Conservation (phyloP, 768 basidiomycete genomes). For the Lentinus brumalis region DNA sequence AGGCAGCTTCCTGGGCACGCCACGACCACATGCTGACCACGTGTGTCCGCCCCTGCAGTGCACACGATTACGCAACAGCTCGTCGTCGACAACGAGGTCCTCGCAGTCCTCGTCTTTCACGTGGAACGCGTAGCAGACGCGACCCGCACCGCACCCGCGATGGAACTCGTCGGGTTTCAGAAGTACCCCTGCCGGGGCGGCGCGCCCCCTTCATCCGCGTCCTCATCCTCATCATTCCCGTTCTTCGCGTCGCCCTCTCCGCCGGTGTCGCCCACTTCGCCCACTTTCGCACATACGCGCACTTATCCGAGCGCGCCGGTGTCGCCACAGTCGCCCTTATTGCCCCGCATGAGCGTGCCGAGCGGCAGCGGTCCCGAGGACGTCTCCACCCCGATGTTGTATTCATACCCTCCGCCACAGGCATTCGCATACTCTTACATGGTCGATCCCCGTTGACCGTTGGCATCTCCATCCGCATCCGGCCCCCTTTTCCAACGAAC, state of each 20-base stretch:
- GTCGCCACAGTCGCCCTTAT: conserved; percentile 12
- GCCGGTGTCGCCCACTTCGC: conserved; percentile 22
- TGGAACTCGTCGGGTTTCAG: conserved; percentile 57
- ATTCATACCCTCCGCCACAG: not conserved
- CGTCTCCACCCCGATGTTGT: not conserved
- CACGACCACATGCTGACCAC: conserved; percentile 36
- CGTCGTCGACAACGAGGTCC: conserved; percentile 60
- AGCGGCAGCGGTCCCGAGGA: not conserved
- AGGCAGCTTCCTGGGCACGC: conserved; percentile 24
- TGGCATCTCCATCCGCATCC: not conserved
- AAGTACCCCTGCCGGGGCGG: conserved; percentile 35
- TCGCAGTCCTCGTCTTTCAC: conserved; percentile 68
- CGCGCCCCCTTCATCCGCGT: conserved; percentile 23
- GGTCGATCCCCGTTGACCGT: not conserved
- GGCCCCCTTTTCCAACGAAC: not conserved
- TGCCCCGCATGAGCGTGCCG: not conserved
- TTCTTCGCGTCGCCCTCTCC: conserved; percentile 29
- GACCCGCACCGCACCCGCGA: conserved; percentile 54
- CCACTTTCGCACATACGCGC: conserved; percentile 9
- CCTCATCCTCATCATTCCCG: conserved; percentile 21
- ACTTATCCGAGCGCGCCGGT: conserved; percentile 8
- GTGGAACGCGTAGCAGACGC: conserved; percentile 54
- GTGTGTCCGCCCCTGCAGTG: conserved; percentile 38
- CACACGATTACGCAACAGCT: conserved; percentile 70
- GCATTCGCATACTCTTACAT: not conserved